Evolutionary conservation across 768 basidiomycete species (phyloP), one percentile per base, ranked within the genome.

Genomic region (Rubroboletus satanas): DNA sequence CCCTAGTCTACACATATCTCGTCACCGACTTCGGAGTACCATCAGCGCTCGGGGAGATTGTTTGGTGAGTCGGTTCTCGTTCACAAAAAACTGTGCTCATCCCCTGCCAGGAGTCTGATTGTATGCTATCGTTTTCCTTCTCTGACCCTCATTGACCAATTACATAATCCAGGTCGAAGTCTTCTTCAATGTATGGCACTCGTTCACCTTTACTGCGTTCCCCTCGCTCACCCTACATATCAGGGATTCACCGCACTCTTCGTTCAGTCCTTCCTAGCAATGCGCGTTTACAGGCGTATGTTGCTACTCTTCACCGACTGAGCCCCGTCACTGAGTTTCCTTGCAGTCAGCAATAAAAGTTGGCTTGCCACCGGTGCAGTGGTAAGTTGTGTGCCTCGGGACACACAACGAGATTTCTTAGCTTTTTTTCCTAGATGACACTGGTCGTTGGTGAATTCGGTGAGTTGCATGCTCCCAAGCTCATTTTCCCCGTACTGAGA

Each of bases 241-340:
- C n/a, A 68, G 67, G 68, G 77, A 26, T 65, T 83, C 35, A 83
- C 81, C 4, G 81, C 77, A 3, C 71, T 75, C n/a, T 67, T 83
- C 33, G 83, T 84, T 1, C 83, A 84, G 70, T 75, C 79, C 15
- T 84, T 84, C 68, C 74, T 83, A 52, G 69, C 77, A 0, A 72
- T 77, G 61, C 79, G 83, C 0, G 75, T 84, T 1, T 83, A 79
- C 73, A 74, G 72, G 45, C 63, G 79, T 80, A 62, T 46, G 79
- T 70, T 33, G 21, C 14, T 11, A 12, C 4, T 10, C 5, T 32
- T 46, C 33, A 0, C 39, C 39, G 15, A 9, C 5, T 32, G 26
- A 21, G 10, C 12, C 11, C 17, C 31, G 18, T 21, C 15, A 33
- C 55, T 58, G 26, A 61, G 17, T 26, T 5, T 21, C 18, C 2